A percentile compares a stretch with the other conserved stretches of the same genome.
phyloP scores from a whole-genome alignment of 257 asterid species.

The Datura wrightii region DNA sequence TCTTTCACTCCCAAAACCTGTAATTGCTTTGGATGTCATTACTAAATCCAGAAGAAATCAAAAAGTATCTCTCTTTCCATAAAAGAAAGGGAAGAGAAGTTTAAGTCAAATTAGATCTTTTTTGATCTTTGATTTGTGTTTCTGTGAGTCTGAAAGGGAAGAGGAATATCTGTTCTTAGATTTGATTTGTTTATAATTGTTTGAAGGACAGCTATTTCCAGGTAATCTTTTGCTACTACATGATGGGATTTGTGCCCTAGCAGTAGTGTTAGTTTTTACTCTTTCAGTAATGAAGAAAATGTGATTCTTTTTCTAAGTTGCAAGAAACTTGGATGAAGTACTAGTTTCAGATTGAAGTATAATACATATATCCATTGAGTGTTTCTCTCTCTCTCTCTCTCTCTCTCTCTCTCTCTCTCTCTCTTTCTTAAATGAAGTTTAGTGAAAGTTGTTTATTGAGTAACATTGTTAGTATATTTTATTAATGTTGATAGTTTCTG shows the following conservation, averaged over 20 bases:
- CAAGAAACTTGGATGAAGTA: slow-evolving; percentile 27
- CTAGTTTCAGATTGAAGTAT: slow-evolving; percentile 28
- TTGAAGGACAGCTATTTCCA: slow-evolving; percentile 52
- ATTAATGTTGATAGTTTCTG: slow-evolving; percentile 34
- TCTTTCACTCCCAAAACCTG: slow-evolving; percentile 88
- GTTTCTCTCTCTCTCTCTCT: slow-evolving; percentile 34
- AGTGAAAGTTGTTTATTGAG: slow-evolving; percentile 33
- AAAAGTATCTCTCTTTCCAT: slow-evolving; percentile 39
- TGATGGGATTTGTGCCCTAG: slow-evolving; percentile 31
- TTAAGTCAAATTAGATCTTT: slow-evolving; percentile 17
- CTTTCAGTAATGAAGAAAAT: slow-evolving; percentile 35
- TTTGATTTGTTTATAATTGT: slow-evolving; percentile 41
- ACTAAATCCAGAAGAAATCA: slow-evolving; percentile 34
- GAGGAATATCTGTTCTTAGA: slow-evolving; percentile 48
- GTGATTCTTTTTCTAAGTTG: slow-evolving; percentile 26
- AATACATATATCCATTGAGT: slow-evolving; percentile 27
- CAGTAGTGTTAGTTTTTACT: slow-evolving; percentile 36
- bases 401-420: slow-evolving; percentile 3
- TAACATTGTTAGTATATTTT: slow-evolving; percentile 19
- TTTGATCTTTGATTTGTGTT: slow-evolving; percentile 34
- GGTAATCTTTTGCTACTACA: slow-evolving; percentile 44
- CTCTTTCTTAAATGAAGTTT: slow-evolving; percentile 24
- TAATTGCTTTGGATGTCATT: slow-evolving; percentile 80
- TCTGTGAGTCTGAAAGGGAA: slow-evolving; percentile 47
- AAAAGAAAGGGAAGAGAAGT: background rate